These are phyloP conservation scores for Grifola frondosa DNA, from an alignment of 1,284 basidiomycete genomes.

Conservation along the genomic window DNA sequence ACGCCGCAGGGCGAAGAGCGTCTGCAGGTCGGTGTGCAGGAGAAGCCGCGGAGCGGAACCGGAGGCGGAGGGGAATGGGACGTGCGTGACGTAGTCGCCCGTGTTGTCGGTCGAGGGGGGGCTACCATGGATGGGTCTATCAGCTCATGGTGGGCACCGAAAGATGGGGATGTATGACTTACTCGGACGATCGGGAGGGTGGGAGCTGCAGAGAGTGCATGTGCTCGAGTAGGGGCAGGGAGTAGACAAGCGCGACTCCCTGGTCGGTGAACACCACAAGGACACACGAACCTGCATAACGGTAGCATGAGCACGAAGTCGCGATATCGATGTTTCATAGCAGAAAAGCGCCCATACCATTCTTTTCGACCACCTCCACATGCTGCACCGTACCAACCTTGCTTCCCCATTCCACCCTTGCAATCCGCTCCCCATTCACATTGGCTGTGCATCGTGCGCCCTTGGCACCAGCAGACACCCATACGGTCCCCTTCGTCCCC, in stretches of 20 bases:
- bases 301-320: not conserved
- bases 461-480: conserved; percentile 56
- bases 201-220: conserved; percentile 52
- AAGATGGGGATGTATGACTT: conserved; percentile 20
- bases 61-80: conserved; percentile 30
- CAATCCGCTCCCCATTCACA: conserved; percentile 59
- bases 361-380: conserved; percentile 53
- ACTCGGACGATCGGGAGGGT: conserved; percentile 40
- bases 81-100: conserved; percentile 56
- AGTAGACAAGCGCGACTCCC: conserved; percentile 60
- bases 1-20: conserved; percentile 57
- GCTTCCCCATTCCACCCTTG: conserved; percentile 55
- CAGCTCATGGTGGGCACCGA: not conserved
- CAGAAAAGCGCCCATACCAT: conserved; percentile 39
- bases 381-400: conserved; percentile 49
- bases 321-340: not conserved
- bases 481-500: conserved; percentile 35
- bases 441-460: conserved; percentile 55
- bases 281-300: conserved; percentile 52
- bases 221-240: conserved; percentile 64
- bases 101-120: conserved; percentile 50
- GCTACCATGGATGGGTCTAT: conserved; percentile 34
- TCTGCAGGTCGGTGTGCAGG: conserved; percentile 48
- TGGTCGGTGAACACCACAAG: conserved; percentile 64
- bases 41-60: conserved; percentile 28